These are phyloP conservation scores for Lactifluus rugatus DNA, from an alignment of 768 basidiomycete genomes.

Conservation along the genomic window DNA sequence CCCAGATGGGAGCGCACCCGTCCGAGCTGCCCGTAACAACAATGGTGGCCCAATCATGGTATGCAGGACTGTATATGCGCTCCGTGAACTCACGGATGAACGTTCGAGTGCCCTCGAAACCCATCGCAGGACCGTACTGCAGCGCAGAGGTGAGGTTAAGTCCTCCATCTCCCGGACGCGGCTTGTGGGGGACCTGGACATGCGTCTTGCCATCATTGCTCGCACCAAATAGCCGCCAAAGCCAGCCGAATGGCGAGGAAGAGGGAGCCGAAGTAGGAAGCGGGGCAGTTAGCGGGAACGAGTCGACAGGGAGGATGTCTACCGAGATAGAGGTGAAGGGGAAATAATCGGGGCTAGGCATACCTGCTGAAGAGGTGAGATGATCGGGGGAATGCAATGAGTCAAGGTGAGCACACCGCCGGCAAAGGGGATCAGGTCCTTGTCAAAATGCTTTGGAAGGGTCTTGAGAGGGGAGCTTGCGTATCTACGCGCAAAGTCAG, in stretches of 20 bases:
- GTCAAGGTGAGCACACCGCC: conserved; percentile 43
- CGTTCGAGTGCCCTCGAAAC: conserved; percentile 45
- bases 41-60: conserved; percentile 48
- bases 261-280: conserved; percentile 19
- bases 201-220: conserved; percentile 34
- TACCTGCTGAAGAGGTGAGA: conserved; percentile 30
- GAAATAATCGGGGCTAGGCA: conserved; percentile 61
- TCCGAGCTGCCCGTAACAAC: conserved; percentile 64
- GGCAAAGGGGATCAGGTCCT: conserved; percentile 52
- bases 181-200: conserved; percentile 57
- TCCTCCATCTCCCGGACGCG: conserved; percentile 32
- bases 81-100: conserved; percentile 50
- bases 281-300: conserved; percentile 34
- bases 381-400: too few species aligned
- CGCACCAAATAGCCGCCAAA: conserved; percentile 44
- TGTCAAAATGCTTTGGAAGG: conserved; percentile 49
- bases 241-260: conserved; percentile 43
- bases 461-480: conserved; percentile 52
- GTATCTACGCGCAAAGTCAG: conserved; percentile 41
- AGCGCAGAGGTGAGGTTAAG: conserved; percentile 55
- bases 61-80: conserved; percentile 48
- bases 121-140: conserved; percentile 54
- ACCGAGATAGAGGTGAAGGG: conserved; percentile 56
- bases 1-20: conserved; percentile 26
- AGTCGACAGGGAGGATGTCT: conserved; percentile 40